phyloP scores from a whole-genome alignment of 768 basidiomycete species.

The Tremella fuciformis region DNA sequence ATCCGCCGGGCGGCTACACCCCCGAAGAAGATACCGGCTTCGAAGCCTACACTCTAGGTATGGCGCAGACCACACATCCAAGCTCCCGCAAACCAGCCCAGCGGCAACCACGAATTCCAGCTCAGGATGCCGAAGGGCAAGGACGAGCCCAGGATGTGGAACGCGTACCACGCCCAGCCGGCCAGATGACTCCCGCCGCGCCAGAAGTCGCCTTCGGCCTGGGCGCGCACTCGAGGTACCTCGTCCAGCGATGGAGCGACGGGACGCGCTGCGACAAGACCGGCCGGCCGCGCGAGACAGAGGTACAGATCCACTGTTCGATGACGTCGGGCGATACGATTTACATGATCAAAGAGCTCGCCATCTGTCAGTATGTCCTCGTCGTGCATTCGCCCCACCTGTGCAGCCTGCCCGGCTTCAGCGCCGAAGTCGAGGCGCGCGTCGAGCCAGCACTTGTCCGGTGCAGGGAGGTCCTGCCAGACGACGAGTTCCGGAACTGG shows the following conservation, averaged over 20 bases:
- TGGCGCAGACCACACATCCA: slow-evolving; percentile 29
- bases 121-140: background rate
- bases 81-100: slow-evolving; percentile 60
- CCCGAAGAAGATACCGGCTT: slow-evolving; percentile 78
- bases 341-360: slow-evolving; percentile 85
- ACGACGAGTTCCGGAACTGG: slow-evolving; percentile 33
- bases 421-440: slow-evolving; percentile 42
- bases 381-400: slow-evolving; percentile 92
- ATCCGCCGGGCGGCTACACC: slow-evolving; percentile 63
- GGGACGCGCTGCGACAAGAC: slow-evolving; percentile 94
- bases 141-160: no score
- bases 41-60: slow-evolving; percentile 51
- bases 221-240: slow-evolving; percentile 67
- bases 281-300: slow-evolving; percentile 77
- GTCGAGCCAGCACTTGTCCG: slow-evolving; percentile 29
- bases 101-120: slow-evolving; percentile 34
- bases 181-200: background rate
- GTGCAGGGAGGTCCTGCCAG: slow-evolving; percentile 42
- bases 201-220: slow-evolving; percentile 47
- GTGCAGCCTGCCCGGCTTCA: slow-evolving; percentile 90
- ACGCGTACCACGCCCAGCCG: background rate
- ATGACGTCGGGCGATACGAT: slow-evolving; percentile 90
- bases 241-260: slow-evolving; percentile 63
- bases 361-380: slow-evolving; percentile 89
- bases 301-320: slow-evolving; percentile 98